Conservation (phyloP, 768 basidiomycete genomes). For the Crucibulum laeve region DNA sequence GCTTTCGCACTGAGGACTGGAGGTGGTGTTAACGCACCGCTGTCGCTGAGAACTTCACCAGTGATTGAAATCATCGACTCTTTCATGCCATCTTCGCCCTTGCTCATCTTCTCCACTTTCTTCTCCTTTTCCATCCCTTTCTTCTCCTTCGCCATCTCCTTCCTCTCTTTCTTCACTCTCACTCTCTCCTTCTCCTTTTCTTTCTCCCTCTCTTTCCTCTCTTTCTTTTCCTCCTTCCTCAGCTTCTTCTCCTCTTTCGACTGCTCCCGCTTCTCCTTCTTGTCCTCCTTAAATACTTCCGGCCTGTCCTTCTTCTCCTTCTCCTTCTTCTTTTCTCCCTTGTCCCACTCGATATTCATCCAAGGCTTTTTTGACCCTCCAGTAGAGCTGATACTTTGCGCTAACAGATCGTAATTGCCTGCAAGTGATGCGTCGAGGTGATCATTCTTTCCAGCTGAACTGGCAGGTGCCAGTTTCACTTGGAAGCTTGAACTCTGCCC, state of each 20-base stretch:
- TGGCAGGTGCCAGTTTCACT: constrained; percentile 54
- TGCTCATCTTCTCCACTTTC: background rate
- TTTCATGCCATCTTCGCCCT: no score
- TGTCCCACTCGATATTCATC: constrained; percentile 33
- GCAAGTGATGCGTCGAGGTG: no score
- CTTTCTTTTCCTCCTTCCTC: constrained; percentile 18
- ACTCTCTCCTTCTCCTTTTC: constrained; percentile 5
- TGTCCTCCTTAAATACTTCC: constrained; percentile 27
- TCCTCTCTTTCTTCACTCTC: background rate
- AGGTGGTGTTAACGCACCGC: background rate
- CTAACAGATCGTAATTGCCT: no score
- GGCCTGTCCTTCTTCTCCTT: constrained; percentile 19
- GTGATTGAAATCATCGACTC: no score
- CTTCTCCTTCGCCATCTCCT: constrained; percentile 2
- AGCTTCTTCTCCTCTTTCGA: constrained; percentile 17
- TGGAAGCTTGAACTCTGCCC: constrained; percentile 43
- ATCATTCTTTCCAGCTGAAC: no score
- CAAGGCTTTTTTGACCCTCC: constrained; percentile 19
- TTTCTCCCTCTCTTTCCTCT: constrained; percentile 8
- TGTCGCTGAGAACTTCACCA: background rate
- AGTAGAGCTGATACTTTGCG: constrained; percentile 13
- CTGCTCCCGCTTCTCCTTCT: constrained; percentile 29
- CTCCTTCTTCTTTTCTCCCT: constrained; percentile 24
- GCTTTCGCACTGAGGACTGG: constrained; percentile 32
- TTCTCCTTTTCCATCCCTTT: constrained; percentile 3